These are phyloP conservation scores for Xerocomus spinulosus DNA, from an alignment of 768 basidiomycete genomes.

Conservation along the genomic window DNA sequence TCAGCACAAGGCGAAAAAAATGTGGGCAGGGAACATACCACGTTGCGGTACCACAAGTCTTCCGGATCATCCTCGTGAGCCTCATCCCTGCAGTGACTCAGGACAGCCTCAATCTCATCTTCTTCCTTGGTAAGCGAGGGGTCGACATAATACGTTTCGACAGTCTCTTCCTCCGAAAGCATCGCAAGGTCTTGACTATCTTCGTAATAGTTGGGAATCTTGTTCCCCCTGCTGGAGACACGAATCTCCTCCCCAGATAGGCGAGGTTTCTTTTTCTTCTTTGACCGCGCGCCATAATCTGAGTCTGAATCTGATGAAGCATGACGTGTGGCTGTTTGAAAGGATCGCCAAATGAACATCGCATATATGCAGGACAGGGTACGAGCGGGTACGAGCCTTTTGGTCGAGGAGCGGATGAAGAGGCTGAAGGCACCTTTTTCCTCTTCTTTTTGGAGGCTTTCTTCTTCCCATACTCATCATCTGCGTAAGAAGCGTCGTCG, in stretches of 20 bases:
- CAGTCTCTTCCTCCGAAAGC: conserved; percentile 54
- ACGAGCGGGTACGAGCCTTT: conserved; percentile 51
- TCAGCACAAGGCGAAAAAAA: conserved; percentile 2
- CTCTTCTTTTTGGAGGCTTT: conserved; percentile 68
- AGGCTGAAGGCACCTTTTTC: conserved; percentile 37
- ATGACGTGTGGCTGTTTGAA: conserved; percentile 47
- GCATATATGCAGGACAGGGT: conserved; percentile 11
- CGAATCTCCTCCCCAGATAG: conserved; percentile 66
- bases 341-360: conserved; percentile 7
- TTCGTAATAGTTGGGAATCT: conserved; percentile 81
- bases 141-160: conserved; percentile 52
- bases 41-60: conserved; percentile 84
- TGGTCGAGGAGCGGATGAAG: conserved; percentile 46
- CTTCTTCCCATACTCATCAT: conserved; percentile 72
- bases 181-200: conserved; percentile 72
- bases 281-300: conserved; percentile 80
- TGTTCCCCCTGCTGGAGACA: conserved; percentile 68
- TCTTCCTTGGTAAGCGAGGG: conserved; percentile 54
- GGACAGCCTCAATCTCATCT: conserved; percentile 90
- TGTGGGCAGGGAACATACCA: conserved; percentile 46
- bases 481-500: conserved; percentile 74
- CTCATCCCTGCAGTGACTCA: conserved; percentile 84
- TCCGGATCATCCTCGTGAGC: conserved; percentile 68
- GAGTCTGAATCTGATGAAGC: conserved; percentile 77
- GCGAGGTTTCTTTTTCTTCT: conserved; percentile 74